Conservation (phyloP, 805 yeast species). For the Wickerhamiella alocasiicola region DNA sequence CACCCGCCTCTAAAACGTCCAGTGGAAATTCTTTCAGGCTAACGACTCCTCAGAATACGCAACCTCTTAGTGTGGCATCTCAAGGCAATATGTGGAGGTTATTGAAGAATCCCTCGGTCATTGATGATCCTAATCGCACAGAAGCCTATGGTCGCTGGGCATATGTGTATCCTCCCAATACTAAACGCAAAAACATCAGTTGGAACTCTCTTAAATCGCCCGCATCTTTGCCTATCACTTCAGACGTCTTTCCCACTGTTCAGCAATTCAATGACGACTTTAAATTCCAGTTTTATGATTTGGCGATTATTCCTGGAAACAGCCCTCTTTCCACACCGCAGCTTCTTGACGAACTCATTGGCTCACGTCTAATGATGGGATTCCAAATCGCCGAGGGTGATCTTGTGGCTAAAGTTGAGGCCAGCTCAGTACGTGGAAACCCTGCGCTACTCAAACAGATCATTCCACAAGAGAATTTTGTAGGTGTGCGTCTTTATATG, state of each 20-base stretch:
- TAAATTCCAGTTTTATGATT: slow-evolving; percentile 69
- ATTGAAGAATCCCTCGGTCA: slow-evolving; percentile 58
- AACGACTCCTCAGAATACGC: background rate
- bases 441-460: slow-evolving; percentile 45
- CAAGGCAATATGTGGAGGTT: slow-evolving; percentile 40
- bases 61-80: slow-evolving; percentile 5
- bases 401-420: slow-evolving; percentile 52
- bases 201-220: slow-evolving; percentile 94
- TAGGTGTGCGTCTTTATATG: slow-evolving; percentile 59
- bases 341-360: slow-evolving; percentile 75
- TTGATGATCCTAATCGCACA: slow-evolving; percentile 38
- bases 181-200: slow-evolving; percentile 56
- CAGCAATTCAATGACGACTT: slow-evolving; percentile 60
- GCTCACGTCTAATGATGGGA: slow-evolving; percentile 68
- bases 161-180: slow-evolving; percentile 69
- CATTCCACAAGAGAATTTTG: slow-evolving; percentile 36
- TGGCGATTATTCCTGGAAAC: slow-evolving; percentile 45
- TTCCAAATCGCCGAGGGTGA: slow-evolving; percentile 81
- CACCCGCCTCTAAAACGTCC: background rate
- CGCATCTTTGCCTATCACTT: slow-evolving; percentile 76
- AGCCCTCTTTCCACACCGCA: slow-evolving; percentile 41
- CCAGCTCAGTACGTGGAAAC: slow-evolving; percentile 43
- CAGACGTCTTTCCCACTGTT: slow-evolving; percentile 62
- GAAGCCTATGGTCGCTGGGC: slow-evolving; percentile 79
- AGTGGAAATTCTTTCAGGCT: background rate